Conservation (phyloP, 768 basidiomycete species). For the Trichaptum fuscoviolaceum region DNA sequence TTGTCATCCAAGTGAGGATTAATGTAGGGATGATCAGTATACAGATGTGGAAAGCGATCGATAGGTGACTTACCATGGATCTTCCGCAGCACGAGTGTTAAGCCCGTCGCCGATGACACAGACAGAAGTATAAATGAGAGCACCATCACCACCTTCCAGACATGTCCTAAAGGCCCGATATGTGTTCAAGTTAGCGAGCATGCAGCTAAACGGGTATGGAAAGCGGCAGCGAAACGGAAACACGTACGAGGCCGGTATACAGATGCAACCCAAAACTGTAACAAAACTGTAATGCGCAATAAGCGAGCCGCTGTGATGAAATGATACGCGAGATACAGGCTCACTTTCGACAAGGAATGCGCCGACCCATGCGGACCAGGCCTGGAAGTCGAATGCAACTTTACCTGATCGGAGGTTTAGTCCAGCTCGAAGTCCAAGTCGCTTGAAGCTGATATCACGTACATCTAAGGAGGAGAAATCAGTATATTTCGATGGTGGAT, state of each 20-base stretch:
- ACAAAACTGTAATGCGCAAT: neutral
- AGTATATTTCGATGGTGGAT: neutral
- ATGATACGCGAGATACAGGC: neutral
- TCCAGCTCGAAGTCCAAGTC: neutral
- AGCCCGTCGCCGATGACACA: neutral
- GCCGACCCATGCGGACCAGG: slow-evolving; percentile 2
- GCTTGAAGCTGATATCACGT: neutral
- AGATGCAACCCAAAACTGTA: neutral
- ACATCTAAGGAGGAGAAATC: neutral
- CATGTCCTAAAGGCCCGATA: neutral
- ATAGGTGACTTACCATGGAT: slow-evolving; percentile 1
- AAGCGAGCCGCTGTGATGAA: neutral
- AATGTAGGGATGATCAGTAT: neutral
- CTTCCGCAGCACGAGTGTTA: neutral
- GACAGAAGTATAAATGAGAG: neutral
- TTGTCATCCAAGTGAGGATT: neutral
- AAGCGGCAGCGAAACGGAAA: neutral
- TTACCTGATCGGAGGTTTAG: slow-evolving; percentile 1
- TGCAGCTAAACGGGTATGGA: neutral
- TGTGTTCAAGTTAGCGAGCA: neutral
- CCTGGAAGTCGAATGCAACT: slow-evolving; percentile 4
- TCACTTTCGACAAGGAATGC: neutral
- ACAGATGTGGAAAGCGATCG: neutral
- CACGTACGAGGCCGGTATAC: slow-evolving; percentile 1
- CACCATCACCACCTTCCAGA: neutral